Conservation (phyloP, 768 basidiomycete genomes). For the Gymnopilus dilepis region DNA sequence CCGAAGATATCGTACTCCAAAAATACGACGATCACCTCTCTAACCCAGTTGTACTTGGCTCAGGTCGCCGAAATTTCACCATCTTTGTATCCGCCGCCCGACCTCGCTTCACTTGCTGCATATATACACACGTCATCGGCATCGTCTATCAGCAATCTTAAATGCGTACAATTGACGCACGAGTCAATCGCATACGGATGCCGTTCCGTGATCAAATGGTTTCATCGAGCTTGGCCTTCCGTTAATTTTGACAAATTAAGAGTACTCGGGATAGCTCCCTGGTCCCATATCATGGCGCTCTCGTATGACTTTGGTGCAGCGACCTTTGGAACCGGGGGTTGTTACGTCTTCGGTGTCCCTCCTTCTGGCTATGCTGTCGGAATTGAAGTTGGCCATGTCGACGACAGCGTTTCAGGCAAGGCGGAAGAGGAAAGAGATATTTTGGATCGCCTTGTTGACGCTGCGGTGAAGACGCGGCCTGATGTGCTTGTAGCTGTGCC, state of each 20-base stretch:
- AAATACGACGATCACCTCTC: conserved; percentile 24
- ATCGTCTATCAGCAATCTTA: conserved; percentile 31
- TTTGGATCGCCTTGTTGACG: conserved; percentile 20
- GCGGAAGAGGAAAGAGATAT: conserved; percentile 14
- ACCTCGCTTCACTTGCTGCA: conserved; percentile 20
- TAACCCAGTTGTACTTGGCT: conserved; percentile 28
- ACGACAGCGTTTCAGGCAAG: not conserved
- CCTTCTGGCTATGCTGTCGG: conserved; percentile 27
- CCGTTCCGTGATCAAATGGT: conserved; percentile 17
- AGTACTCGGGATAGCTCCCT: conserved; percentile 32
- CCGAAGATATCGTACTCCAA: conserved; percentile 6
- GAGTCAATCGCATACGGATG: conserved; percentile 19
- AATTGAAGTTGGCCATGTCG: not conserved
- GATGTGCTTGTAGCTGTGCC: conserved; percentile 30
- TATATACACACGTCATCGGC: conserved; percentile 39
- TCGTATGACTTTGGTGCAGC: conserved; percentile 25
- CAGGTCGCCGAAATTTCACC: conserved; percentile 15
- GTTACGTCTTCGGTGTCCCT: conserved; percentile 30
- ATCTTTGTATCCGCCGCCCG: conserved; percentile 7
- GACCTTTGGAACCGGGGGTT: conserved; percentile 30
- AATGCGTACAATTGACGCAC: conserved; percentile 36
- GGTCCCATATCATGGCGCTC: conserved; percentile 32
- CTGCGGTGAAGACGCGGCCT: conserved; percentile 16
- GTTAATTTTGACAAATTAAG: conserved; percentile 14
- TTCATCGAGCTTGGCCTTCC: conserved; percentile 9